Base-by-base conservation (phyloP, 2,329 filamentous ascomycete species). In the Microdochium trichocladiopsis region DNA sequence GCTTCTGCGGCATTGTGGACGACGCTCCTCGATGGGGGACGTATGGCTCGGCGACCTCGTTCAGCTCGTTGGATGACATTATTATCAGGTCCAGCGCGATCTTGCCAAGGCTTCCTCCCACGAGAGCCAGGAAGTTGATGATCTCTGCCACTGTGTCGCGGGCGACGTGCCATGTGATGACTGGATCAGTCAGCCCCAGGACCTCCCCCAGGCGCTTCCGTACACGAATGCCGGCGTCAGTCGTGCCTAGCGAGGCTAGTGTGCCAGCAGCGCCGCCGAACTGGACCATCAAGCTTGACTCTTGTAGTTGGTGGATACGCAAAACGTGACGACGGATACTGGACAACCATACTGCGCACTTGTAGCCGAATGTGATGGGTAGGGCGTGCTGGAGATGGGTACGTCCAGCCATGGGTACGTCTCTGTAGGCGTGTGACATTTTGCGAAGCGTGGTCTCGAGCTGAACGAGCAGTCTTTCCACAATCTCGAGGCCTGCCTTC, bases 1-100 rank as follows among this genome's bases (percentile, higher is more conserved):
- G 70, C 63, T 83, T 82, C 60, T 82, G 78, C 2, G 78, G 78
- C 78, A 82, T 82, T 0, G 78, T 81, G 0, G 73, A 78, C 0
- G 72, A 78, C 2, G 77, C 75, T 1, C 78, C 78, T 6, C 78
- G 69, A 55, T 80, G 76, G 2, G 75, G 73, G 1, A 79, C 75
- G 49, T 76, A 81, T 0, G 79, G 79, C 60, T 82, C 79, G 0
- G 76, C 72, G 2, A 81, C 76, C 60, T 81, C 75, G 2, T 69
- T 69, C 16, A 80, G 61, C 57, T 83, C 78, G 55, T 78, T 81
- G 2, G 78, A 81, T 1, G 72, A 79, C 77, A 81, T 80, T 58
- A 80, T 66, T 28, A 82, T 80, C 1, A 82, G 61, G 54, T 82
- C 79, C 3, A 79, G 66, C 1, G 78, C 78, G 12, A 82, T 66